Evolutionary conservation across 225 moss, liverwort and hornwort genomes (phyloP), one percentile per base, ranked within the genome.

Genomic region (Polytrichum commune): DNA sequence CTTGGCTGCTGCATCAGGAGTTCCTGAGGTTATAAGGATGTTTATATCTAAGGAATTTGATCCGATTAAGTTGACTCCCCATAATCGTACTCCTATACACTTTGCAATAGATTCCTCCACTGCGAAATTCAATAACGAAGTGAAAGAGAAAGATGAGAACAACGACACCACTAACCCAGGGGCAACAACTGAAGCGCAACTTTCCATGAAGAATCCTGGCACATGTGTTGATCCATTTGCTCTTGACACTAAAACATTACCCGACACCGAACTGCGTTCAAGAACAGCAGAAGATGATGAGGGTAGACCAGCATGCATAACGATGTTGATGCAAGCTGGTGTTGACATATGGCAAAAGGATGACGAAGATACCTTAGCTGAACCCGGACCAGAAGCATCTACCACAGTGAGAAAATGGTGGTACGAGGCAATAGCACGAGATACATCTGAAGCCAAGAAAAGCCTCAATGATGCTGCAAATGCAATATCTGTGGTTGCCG

Each of bases 401-500:
- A 1, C 63, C 26, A 8, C 18, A 18, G n/a, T 32, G 1, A 57
- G 18, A 28, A 19, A 58, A 0, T 65, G 64, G 76, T 76, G 70
- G 71, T 32, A 64, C 18, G 30, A 69, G 10, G 62, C 53, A 30
- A 3, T 53, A 16, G 76, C 5, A 1, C 54, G 56, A 18, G 71
- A 70, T 20, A 62, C 63, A 55, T 7, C 22, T 5, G 27, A 33
- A 57, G 27, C 30, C 1, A 54, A 71, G 28, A 65, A 55, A 22
- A 58, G 35, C 5, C 35, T 64, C 1, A 53, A 19, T 62, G 68
- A 13, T 58, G 69, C 69, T 55, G 73, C 65, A 18, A 73, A 78
- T 30, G 78, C 78, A 10, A 78, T 73, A 18, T 78, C 78, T 13
- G 73, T 78, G 26, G 66, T 73, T 20, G 78, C 73, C 1, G 73